Conservation (phyloP, 805 yeast genomes). For the Lachancea sp. region DNA sequence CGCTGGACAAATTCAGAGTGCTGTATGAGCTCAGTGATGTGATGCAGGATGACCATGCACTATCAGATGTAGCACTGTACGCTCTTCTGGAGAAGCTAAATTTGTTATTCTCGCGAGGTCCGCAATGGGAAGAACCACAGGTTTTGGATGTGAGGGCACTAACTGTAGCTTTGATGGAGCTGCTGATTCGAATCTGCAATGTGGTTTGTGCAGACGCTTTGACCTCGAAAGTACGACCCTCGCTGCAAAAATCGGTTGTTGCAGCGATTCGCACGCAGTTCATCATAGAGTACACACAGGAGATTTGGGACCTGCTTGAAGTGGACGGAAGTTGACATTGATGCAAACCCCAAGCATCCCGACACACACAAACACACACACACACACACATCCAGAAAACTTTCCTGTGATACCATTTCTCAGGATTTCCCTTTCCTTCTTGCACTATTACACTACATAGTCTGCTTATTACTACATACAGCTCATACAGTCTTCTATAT, state of each 20-base stretch:
- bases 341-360: too few relatives aligned
- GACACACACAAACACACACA: too few relatives aligned
- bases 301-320: constrained; percentile 4
- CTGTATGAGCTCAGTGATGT: constrained; percentile 7
- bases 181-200: constrained; percentile 10
- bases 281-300: background rate
- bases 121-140: background rate
- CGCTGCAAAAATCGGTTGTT: constrained; percentile 5
- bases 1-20: constrained; percentile 4
- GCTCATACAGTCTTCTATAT: background rate
- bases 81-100: constrained; percentile 9
- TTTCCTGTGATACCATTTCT: too few relatives aligned
- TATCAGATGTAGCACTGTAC: constrained; percentile 8
- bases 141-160: constrained; percentile 6
- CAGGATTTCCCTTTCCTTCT: too few relatives aligned
- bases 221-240: constrained; percentile 5
- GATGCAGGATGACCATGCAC: background rate
- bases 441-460: too few relatives aligned
- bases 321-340: too few relatives aligned
- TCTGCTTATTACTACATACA: too few relatives aligned
- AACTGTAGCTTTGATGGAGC: constrained; percentile 8
- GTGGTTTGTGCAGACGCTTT: background rate
- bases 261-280: constrained; percentile 3
- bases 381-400: too few relatives aligned
- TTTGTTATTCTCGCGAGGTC: constrained; percentile 6